A percentile compares a stretch with the other conserved stretches of the same genome.
phyloP scores from a whole-genome alignment of 1,284 basidiomycete genomes.

The Ganoderma lingzhi region DNA sequence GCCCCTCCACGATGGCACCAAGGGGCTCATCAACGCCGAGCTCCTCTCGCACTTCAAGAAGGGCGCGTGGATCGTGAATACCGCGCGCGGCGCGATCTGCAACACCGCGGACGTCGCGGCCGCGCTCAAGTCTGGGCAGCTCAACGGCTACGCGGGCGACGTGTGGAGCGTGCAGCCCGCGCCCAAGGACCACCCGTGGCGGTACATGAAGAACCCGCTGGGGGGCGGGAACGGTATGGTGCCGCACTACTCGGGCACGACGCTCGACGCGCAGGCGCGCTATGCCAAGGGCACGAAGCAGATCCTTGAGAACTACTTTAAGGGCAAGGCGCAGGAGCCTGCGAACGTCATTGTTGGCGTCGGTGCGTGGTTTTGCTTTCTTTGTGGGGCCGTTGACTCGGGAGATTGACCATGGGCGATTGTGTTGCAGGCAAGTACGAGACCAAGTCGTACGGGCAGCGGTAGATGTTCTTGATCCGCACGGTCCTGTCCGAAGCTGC shows the following conservation, averaged over 20 bases:
- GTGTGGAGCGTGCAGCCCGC: slow-evolving; percentile 87
- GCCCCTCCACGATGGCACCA: slow-evolving; percentile 90
- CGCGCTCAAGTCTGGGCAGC: slow-evolving; percentile 82
- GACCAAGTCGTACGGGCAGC: slow-evolving; percentile 58
- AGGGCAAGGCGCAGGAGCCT: slow-evolving; percentile 73
- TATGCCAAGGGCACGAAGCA: slow-evolving; percentile 86
- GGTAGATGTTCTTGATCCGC: slow-evolving; percentile 7
- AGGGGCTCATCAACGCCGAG: slow-evolving; percentile 83
- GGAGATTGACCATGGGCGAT: background rate
- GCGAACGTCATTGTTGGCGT: slow-evolving; percentile 84
- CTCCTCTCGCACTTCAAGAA: slow-evolving; percentile 92
- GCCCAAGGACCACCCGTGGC: slow-evolving; percentile 88
- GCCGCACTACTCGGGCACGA: slow-evolving; percentile 90
- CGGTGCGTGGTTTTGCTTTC: slow-evolving; percentile 35
- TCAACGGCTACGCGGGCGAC: slow-evolving; percentile 77
- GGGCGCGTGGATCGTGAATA: slow-evolving; percentile 90
- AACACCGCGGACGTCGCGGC: slow-evolving; percentile 83
- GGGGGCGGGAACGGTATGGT: slow-evolving; percentile 88
- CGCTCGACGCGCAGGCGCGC: slow-evolving; percentile 90
- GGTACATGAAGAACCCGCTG: slow-evolving; percentile 81
- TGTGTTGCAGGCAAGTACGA: slow-evolving; percentile 54
- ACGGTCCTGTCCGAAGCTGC: background rate
- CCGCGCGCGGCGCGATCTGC: slow-evolving; percentile 93
- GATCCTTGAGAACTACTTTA: slow-evolving; percentile 85
- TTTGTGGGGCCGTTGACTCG: background rate